These are phyloP conservation scores for Phytophthora multivora DNA, from an alignment of 352 stramenopile species.

Conservation along the genomic window DNA sequence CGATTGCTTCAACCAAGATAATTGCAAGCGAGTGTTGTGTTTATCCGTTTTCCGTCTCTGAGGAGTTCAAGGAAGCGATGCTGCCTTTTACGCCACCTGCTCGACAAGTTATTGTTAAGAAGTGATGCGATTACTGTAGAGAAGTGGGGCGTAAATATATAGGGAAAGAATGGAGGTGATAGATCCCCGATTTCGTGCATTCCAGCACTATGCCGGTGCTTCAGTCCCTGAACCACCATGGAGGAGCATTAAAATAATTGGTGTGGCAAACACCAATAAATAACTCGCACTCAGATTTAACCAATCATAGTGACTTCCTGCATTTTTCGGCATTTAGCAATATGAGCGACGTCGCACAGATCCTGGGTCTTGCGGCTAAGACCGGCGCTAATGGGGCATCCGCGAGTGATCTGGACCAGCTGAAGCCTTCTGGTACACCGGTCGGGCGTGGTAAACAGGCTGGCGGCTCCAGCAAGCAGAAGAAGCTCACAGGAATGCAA, in stretches of 20 bases:
- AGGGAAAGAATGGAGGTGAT: background rate
- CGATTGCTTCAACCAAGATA: background rate
- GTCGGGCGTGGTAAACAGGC: constrained; percentile 23
- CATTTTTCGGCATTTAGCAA: background rate
- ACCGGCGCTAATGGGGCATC: constrained; percentile 24
- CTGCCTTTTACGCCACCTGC: too few species aligned
- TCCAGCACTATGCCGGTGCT: constrained; percentile 3
- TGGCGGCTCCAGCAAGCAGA: constrained; percentile 31
- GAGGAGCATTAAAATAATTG: background rate
- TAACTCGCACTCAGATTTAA: background rate
- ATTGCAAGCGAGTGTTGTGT: background rate
- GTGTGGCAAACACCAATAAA: too few species aligned
- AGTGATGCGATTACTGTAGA: background rate
- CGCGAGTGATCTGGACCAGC: constrained; percentile 48
- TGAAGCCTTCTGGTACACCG: constrained; percentile 51
- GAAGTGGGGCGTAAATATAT: constrained; percentile 9
- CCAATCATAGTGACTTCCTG: constrained; percentile 5
- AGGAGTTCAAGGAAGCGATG: background rate
- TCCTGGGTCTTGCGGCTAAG: constrained; percentile 52
- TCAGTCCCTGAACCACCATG: background rate
- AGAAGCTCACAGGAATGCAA: constrained; percentile 72
- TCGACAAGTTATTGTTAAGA: background rate
- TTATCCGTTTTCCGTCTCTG: background rate
- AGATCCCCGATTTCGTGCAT: background rate
- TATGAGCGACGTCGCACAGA: constrained; percentile 80